Evolutionary conservation across 352 stramenopile species (phyloP), one percentile per base, ranked within the genome.

Genomic region (Globisporangium paroecandrum): DNA sequence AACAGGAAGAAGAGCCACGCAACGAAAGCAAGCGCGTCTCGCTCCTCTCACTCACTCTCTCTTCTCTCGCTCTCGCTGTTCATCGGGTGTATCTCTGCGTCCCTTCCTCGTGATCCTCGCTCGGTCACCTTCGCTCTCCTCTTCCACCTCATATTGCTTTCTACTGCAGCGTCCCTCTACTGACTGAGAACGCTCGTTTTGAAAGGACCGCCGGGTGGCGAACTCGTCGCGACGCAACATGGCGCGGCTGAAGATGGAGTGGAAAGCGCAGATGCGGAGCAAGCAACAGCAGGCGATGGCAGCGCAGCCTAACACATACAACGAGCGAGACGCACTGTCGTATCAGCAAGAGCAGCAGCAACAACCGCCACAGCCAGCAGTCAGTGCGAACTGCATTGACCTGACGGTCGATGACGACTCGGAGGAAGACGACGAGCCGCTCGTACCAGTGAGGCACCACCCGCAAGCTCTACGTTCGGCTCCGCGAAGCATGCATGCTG

Each of bases 321-420:
- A 38, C 32, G 32, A 38, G 32, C 32, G 32, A 38, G 32, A 46
- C 15, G 20, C 20, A 20, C 8, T 9, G 18, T 9, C 4, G 12
- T 32, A 61, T 18, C 65, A 62, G 32, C 58, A 51, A 25, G 46
- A 58, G 49, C 29, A 55, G 20, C 46, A n/a, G 7, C 8, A 10
- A 22, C 29, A 20, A 15, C 15, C 18, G n/a, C 4, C 7, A 7
- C 12, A 18, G 12, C 2, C 29, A 61, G n/a, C 13, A 46, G 22
- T 38, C 6, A 32, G 24, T 10, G 36, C 15, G 25, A 64, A 12
- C 41, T 67, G 59, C 58, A 91, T 91, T 58, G 83, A 91, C 47
- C 68, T 91, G 34, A 90, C 81, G 29, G 57, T 75, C 9, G 79
- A 89, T 15, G 77, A 87, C 29, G 80, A 85, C 9, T 76, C 75